Evolutionary conservation across 1,284 basidiomycete species (phyloP).

Genomic region (Apiotrichum akiyoshidainum): DNA sequence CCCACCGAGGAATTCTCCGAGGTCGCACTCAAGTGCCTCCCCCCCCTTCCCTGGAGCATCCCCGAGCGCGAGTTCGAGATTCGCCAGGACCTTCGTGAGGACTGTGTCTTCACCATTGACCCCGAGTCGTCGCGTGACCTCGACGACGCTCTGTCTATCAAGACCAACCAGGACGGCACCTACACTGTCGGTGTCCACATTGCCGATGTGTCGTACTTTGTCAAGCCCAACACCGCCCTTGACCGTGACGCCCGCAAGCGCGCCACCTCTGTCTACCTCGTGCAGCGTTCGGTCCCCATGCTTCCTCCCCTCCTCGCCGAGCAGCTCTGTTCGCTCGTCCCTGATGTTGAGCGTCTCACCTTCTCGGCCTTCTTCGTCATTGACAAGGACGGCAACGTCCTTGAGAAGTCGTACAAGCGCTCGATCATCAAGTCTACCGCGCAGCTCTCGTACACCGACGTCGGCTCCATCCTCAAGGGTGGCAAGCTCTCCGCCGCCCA

Average conservation of each 20-base stretch:
- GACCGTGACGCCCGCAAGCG: constrained; percentile 97
- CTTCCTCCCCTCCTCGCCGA: constrained; percentile 86
- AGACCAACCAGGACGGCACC: constrained; percentile 81
- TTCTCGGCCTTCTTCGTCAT: constrained; percentile 87
- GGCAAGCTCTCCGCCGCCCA: constrained; percentile 58
- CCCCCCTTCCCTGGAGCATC: constrained; percentile 78
- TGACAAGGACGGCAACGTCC: constrained; percentile 72
- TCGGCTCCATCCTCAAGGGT: constrained; percentile 77
- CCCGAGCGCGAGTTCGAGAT: constrained; percentile 85
- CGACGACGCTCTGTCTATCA: constrained; percentile 90
- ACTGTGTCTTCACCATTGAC: constrained; percentile 91
- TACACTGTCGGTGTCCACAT: constrained; percentile 91
- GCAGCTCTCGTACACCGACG: constrained; percentile 78
- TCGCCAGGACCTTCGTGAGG: constrained; percentile 79
- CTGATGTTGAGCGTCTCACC: constrained; percentile 80
- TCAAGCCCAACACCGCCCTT: constrained; percentile 90
- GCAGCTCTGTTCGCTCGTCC: constrained; percentile 85
- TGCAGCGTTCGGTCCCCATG: constrained; percentile 95
- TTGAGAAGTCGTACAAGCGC: constrained; percentile 88
- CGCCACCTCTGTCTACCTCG: constrained; percentile 92
- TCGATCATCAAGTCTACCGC: constrained; percentile 79
- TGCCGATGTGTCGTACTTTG: constrained; percentile 93
- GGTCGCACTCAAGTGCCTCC: constrained; percentile 91
- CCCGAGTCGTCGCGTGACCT: constrained; percentile 84
- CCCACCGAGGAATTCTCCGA: constrained; percentile 90